phyloP scores from a whole-genome alignment of 768 basidiomycete genomes.

The Termitomyces sp. region DNA sequence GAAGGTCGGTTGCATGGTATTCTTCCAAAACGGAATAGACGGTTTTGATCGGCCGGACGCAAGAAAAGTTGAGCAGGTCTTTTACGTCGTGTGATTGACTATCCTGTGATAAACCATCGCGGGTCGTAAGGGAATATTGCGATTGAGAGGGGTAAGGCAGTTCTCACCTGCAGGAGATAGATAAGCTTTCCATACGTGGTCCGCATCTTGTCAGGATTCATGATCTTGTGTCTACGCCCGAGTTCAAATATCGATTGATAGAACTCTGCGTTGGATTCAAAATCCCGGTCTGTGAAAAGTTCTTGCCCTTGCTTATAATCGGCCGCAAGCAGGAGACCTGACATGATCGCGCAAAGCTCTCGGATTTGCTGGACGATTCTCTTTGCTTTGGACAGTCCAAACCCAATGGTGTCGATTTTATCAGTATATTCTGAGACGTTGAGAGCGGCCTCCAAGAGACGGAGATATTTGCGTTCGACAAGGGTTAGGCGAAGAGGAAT shows the following conservation, averaged over 20 bases:
- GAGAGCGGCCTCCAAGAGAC: constrained; percentile 80
- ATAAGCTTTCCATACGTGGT: constrained; percentile 85
- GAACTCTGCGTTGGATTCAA: constrained; percentile 73
- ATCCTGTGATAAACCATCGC: constrained; percentile 40
- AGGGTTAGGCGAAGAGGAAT: constrained; percentile 77
- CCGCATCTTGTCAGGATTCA: constrained; percentile 91
- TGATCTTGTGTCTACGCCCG: constrained; percentile 82
- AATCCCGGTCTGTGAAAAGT: constrained; percentile 77
- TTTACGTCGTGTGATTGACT: constrained; percentile 81
- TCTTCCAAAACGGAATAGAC: constrained; percentile 66
- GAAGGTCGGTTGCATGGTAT: constrained; percentile 56
- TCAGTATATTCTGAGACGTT: constrained; percentile 87
- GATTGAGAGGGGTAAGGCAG: not conserved
- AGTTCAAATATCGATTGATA: constrained; percentile 80
- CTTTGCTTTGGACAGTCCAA: constrained; percentile 77
- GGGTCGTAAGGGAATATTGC: constrained; percentile 4
- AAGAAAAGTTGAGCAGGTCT: constrained; percentile 74
- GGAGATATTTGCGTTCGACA: constrained; percentile 76
- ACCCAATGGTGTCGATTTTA: constrained; percentile 81
- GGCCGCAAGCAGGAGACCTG: constrained; percentile 73
- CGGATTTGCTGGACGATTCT: constrained; percentile 84
- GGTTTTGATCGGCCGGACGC: constrained; percentile 72
- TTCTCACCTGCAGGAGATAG: constrained; percentile 70
- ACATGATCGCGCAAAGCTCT: constrained; percentile 84
- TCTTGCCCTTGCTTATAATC: constrained; percentile 90